Evolutionary conservation across 2,329 filamentous ascomycete species (phyloP), one percentile per base, ranked within the genome.

Genomic region (Aspergillus latus): DNA sequence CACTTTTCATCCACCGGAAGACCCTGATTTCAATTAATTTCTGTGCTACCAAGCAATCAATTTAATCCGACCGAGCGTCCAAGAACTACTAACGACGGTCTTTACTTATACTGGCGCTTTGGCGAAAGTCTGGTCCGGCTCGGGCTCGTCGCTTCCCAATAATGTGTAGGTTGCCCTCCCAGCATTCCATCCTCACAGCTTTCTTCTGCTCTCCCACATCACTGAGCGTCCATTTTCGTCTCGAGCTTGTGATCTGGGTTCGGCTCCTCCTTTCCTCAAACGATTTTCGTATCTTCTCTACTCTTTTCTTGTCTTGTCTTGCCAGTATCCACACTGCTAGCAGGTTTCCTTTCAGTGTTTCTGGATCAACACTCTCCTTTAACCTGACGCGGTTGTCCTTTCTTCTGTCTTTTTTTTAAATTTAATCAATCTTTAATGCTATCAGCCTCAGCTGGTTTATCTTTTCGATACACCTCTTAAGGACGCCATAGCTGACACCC

Each of bases 161-260:
- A 50, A 65, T 65, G 63, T 57, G 62, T 65, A 65, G 46, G 63
- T 65, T 42, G 48, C 51, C 53, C 40, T 37, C 29, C 34, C n/a
- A 52, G 40, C 39, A 59, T 49, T 54, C 44, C 52, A 51, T 36
- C 44, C 29, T 37, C 44, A 39, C 40, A 26, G 9, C 40, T 43
- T 26, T 43, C 40, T 9, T 43, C 40, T 26, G 10, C 15, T 8
- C 16, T 11, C 21, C 16, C 7, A 4, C 6, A 43, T 21, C 16
- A 26, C 15, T 13, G 15, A 21, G 9, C 40, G 8, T 16, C 15
- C 9, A 15, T 15, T 40, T 48, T 47, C 29, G 40, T 32, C 51
- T 40, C 32, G 15, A 40, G 49, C 49, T 58, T 36, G 16, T 57
- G 32, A 28, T 42, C 39, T 49, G 30, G 26, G 11, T 29, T 57